These are phyloP conservation scores for Tuber borchii DNA, from an alignment of 495 filamentous ascomycete genomes.

Conservation along the genomic window DNA sequence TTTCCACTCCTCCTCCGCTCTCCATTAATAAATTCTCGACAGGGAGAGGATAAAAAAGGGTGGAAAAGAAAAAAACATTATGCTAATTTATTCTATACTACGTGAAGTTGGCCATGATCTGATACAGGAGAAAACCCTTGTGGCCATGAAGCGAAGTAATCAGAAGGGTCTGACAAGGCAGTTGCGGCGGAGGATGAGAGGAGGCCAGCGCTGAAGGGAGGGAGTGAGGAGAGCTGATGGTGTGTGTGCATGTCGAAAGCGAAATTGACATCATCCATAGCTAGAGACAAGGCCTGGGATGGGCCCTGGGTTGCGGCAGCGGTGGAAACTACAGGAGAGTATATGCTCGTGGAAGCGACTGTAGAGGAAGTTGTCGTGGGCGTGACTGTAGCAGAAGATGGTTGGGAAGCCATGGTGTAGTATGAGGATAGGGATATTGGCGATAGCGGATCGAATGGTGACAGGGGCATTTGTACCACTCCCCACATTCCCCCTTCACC, in stretches of 20 bases:
- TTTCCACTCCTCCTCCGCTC: not conserved
- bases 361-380: not conserved
- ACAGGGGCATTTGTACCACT: constrained; percentile 23
- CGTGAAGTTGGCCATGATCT: constrained; percentile 17
- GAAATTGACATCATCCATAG: constrained; percentile 29
- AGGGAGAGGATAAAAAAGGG: not conserved
- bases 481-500: not conserved
- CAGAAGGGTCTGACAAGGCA: constrained; percentile 27
- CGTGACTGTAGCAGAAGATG: not conserved
- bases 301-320: constrained; percentile 13
- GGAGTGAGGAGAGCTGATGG: constrained; percentile 27
- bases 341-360: not conserved
- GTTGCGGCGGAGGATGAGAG: constrained; percentile 26
- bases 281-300: not conserved
- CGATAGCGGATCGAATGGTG: constrained; percentile 31
- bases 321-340: not conserved
- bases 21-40: not conserved
- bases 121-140: constrained; percentile 35
- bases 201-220: constrained; percentile 26
- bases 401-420: constrained; percentile 22
- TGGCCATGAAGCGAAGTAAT: constrained; percentile 35
- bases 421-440: constrained; percentile 31
- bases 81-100: constrained; percentile 5
- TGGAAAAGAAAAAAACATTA: not conserved
- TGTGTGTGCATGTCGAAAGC: constrained; percentile 25